Evolutionary conservation across 148 eudicot genomes (phyloP).

Genomic region (Chenopodium berlandieri): DNA sequence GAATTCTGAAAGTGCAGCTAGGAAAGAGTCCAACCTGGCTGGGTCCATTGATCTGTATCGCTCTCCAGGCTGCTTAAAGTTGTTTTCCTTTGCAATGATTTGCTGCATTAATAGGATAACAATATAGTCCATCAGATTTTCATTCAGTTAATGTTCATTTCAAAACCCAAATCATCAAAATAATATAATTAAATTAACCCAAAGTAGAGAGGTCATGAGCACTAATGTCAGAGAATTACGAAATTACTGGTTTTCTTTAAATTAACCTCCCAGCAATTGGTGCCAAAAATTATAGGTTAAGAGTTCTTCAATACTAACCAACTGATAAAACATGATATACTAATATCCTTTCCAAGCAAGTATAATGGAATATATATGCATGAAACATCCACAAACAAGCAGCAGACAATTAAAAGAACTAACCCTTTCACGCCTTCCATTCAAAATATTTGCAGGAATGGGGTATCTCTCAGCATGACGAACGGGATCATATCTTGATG

Average conservation of each 20-base stretch:
- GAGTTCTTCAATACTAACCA: too few species aligned
- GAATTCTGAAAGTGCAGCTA: not conserved
- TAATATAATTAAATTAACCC: not conserved
- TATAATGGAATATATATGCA: not conserved
- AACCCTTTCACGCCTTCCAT: constrained; percentile 80
- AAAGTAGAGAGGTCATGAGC: not conserved
- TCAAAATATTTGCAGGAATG: constrained; percentile 54
- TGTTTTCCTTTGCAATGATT: constrained; percentile 73
- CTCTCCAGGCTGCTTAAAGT: constrained; percentile 92
- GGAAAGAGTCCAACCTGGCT: constrained; percentile 45
- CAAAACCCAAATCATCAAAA: not conserved
- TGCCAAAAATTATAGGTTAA: not conserved
- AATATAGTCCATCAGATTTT: constrained; percentile 4
- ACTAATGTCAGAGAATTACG: too few species aligned
- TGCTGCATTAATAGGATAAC: constrained; percentile 37
- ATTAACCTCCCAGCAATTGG: not conserved
- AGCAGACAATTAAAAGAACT: constrained; percentile 20
- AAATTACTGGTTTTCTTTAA: not conserved
- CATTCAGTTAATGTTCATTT: not conserved
- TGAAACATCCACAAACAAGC: not conserved
- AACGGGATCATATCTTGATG: constrained; percentile 88
- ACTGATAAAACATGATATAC: not conserved
- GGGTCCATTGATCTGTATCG: constrained; percentile 73
- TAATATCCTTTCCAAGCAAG: not conserved
- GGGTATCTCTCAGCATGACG: constrained; percentile 91